Conservation (phyloP, 2,329 filamentous ascomycete genomes). For the Tolypocladium paradoxum region DNA sequence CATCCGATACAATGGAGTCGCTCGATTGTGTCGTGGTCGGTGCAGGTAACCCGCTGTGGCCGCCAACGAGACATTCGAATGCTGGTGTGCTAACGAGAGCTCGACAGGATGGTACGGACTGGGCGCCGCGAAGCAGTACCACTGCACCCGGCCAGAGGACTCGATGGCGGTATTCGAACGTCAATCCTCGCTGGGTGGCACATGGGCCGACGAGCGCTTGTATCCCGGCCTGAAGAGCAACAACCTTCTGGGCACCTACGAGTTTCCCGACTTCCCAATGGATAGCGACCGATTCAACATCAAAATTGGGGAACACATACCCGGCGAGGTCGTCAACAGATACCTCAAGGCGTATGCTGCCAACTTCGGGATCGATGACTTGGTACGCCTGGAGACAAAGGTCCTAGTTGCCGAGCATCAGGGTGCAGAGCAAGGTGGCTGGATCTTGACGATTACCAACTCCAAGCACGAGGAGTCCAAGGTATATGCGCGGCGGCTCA, state of each 20-base stretch:
- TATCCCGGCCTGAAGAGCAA: constrained; percentile 64
- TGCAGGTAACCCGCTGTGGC: constrained; percentile 31
- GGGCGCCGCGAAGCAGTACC: constrained; percentile 49
- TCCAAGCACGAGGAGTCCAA: constrained; percentile 10
- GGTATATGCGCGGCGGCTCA: constrained; percentile 33
- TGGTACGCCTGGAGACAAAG: constrained; percentile 28
- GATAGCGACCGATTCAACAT: constrained; percentile 39
- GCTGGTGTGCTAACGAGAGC: neutral
- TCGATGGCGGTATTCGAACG: constrained; percentile 49
- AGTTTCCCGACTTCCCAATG: constrained; percentile 68
- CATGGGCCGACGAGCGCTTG: constrained; percentile 56
- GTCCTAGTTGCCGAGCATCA: constrained; percentile 32
- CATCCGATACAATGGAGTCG: constrained; percentile 24
- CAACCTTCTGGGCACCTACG: constrained; percentile 62
- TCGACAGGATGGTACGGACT: constrained; percentile 37
- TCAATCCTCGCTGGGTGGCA: constrained; percentile 49
- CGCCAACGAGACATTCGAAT: neutral
- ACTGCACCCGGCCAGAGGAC: constrained; percentile 44
- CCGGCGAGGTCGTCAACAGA: constrained; percentile 32
- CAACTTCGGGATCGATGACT: constrained; percentile 28
- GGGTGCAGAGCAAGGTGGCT: constrained; percentile 25
- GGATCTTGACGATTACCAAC: constrained; percentile 25
- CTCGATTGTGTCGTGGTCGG: constrained; percentile 38
- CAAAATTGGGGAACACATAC: constrained; percentile 33
- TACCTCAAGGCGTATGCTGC: constrained; percentile 36